A percentile compares a stretch with the other conserved stretches of the same genome.
Evolutionary conservation across 2,329 filamentous ascomycete genomes (phyloP).

Genomic region (Penicillium decumbens): DNA sequence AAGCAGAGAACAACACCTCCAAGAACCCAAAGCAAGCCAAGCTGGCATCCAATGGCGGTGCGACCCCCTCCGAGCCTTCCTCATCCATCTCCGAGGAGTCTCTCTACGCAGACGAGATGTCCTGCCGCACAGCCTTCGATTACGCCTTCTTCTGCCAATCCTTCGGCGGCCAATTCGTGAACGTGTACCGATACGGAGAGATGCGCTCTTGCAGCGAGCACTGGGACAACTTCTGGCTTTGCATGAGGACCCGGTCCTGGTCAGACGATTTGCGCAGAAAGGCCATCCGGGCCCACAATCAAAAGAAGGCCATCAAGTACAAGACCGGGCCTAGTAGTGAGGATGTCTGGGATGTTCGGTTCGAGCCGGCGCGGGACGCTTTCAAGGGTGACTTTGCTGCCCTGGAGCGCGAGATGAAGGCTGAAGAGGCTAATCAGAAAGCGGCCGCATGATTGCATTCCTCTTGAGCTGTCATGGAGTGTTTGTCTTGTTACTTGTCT

Average conservation of each 20-base stretch:
- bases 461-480: not conserved
- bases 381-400: constrained; percentile 45
- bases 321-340: constrained; percentile 71
- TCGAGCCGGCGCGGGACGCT: constrained; percentile 54
- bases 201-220: constrained; percentile 74
- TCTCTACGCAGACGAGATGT: constrained; percentile 75
- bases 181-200: constrained; percentile 80
- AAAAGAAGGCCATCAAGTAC: constrained; percentile 62
- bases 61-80: constrained; percentile 13
- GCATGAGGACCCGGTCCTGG: constrained; percentile 75
- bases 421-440: constrained; percentile 37
- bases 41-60: constrained; percentile 1
- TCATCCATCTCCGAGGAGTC: constrained; percentile 56
- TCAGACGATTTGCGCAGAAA: constrained; percentile 56
- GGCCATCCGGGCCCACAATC: constrained; percentile 62
- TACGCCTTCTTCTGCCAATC: constrained; percentile 90
- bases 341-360: constrained; percentile 79
- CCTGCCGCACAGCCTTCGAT: constrained; percentile 86
- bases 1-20: constrained; percentile 26
- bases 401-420: constrained; percentile 40
- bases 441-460: constrained; percentile 16
- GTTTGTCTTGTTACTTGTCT: not conserved
- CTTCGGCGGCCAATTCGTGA: constrained; percentile 83
- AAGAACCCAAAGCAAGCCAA: constrained; percentile 6
- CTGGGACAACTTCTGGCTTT: constrained; percentile 96